These are phyloP conservation scores for Aphanomyces cochlioides DNA, from an alignment of 352 stramenopile genomes.

Conservation along the genomic window DNA sequence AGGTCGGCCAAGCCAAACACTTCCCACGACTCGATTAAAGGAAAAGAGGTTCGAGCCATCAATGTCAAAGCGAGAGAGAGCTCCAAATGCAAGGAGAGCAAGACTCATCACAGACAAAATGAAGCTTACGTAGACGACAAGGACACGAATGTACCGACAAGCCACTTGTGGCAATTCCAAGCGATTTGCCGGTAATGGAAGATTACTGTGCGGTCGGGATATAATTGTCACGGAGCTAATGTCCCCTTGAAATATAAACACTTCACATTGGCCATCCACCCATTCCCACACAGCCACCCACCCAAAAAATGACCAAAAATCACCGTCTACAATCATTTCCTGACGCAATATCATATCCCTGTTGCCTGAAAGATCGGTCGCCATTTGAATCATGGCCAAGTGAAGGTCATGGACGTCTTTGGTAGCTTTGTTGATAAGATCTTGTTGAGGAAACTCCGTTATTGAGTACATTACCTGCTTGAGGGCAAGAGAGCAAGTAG, in stretches of 20 bases:
- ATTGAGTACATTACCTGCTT: not conserved
- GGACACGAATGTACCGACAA: slow-evolving; percentile 28
- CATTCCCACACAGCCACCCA: slow-evolving; percentile 21
- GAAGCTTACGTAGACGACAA: slow-evolving; percentile 20
- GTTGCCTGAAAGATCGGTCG: not conserved
- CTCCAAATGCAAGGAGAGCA: not conserved
- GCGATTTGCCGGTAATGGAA: slow-evolving; percentile 17
- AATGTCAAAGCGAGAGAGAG: not conserved
- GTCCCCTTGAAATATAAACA: slow-evolving; percentile 17
- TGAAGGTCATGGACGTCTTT: not conserved
- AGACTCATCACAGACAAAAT: not conserved
- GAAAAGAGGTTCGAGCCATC: not conserved
- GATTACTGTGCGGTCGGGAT: not conserved
- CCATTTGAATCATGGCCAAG: slow-evolving; percentile 6
- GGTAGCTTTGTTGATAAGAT: not conserved
- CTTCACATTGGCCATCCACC: slow-evolving; percentile 16
- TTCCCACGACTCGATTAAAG: slow-evolving; percentile 23
- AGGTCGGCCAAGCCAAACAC: slow-evolving; percentile 23
- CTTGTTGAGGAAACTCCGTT: not conserved
- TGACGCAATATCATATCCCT: slow-evolving; percentile 5
- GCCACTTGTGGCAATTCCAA: slow-evolving; percentile 16
- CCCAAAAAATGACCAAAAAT: slow-evolving; percentile 24
- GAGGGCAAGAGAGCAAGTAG: not conserved
- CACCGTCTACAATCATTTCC: not conserved
- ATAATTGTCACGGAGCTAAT: not conserved